These are phyloP conservation scores for Aspergillus sp. DNA, from an alignment of 2,329 filamentous ascomycete species.

Conservation along the genomic window DNA sequence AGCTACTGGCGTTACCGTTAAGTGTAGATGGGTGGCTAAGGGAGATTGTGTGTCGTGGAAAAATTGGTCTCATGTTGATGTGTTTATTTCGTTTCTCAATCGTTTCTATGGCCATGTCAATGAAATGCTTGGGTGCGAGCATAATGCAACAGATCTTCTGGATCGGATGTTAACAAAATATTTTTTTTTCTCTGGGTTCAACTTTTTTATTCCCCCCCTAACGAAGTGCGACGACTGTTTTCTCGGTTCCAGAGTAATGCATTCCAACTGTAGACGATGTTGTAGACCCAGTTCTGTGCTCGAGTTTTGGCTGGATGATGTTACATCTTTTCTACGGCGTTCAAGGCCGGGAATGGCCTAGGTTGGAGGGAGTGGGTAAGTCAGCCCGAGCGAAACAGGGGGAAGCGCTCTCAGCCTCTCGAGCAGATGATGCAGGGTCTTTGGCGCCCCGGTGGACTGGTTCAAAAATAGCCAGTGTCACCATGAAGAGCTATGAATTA, in stretches of 20 bases:
- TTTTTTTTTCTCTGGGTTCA: conserved; percentile 30
- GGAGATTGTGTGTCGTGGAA: conserved; percentile 30
- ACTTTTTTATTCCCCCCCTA: conserved; percentile 31
- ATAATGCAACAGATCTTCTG: conserved; percentile 37
- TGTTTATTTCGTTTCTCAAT: conserved; percentile 36
- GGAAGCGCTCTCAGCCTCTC: background rate
- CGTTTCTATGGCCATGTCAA: conserved; percentile 28
- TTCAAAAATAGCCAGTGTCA: background rate
- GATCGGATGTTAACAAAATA: conserved; percentile 40
- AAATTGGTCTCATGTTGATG: conserved; percentile 34
- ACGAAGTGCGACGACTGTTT: conserved; percentile 39
- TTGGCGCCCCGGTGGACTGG: background rate
- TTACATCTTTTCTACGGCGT: background rate
- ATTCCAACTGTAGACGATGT: background rate
- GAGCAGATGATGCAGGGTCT: background rate
- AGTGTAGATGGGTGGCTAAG: conserved; percentile 28
- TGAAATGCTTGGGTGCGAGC: conserved; percentile 30
- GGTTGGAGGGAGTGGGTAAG: background rate
- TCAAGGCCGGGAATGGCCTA: background rate
- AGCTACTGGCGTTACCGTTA: conserved; percentile 97
- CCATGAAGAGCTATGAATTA: background rate
- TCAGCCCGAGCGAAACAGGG: background rate
- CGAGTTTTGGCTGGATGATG: background rate
- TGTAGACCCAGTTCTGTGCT: background rate
- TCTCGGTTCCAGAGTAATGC: conserved; percentile 20